Evolutionary conservation across 345 rosid genomes (phyloP).

Genomic region (Murraya paniculata): DNA sequence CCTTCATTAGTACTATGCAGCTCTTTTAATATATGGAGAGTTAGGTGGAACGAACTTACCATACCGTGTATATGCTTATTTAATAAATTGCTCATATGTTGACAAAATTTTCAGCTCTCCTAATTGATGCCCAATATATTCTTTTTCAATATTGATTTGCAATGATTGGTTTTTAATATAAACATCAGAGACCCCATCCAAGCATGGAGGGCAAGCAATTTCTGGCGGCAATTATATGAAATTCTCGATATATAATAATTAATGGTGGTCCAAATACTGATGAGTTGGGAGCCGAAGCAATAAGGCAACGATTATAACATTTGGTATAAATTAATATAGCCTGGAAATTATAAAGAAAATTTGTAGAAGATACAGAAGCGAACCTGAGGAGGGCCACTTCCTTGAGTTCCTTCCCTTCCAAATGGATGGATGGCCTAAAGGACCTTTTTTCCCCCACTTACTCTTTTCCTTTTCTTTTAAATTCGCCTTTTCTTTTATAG

Average conservation of each 20-base stretch:
- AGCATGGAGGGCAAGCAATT: slow-evolving; percentile 23
- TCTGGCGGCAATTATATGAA: slow-evolving; percentile 33
- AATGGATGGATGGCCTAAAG: slow-evolving; percentile 1
- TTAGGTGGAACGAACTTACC: neutral
- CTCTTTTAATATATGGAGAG: neutral
- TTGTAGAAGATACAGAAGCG: slow-evolving; percentile 1
- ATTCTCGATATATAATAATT: neutral
- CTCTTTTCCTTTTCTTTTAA: neutral
- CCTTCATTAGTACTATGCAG: no score
- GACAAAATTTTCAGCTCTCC: neutral
- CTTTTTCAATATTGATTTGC: neutral
- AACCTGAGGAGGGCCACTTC: slow-evolving; percentile 19
- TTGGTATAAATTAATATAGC: neutral
- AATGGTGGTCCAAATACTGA: slow-evolving; percentile 37
- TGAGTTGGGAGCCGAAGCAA: slow-evolving; percentile 14
- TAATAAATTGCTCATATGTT: neutral
- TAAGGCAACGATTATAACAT: neutral
- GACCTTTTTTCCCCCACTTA: neutral
- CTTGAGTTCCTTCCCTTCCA: neutral
- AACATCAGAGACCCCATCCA: slow-evolving; percentile 30
- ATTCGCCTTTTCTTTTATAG: slow-evolving; percentile 16
- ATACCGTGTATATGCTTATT: no score
- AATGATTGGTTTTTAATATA: slow-evolving; percentile 16
- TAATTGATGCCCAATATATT: neutral
- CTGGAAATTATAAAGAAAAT: neutral